phyloP scores from a whole-genome alignment of 805 yeast species.

The Metschnikowia orientalis region DNA sequence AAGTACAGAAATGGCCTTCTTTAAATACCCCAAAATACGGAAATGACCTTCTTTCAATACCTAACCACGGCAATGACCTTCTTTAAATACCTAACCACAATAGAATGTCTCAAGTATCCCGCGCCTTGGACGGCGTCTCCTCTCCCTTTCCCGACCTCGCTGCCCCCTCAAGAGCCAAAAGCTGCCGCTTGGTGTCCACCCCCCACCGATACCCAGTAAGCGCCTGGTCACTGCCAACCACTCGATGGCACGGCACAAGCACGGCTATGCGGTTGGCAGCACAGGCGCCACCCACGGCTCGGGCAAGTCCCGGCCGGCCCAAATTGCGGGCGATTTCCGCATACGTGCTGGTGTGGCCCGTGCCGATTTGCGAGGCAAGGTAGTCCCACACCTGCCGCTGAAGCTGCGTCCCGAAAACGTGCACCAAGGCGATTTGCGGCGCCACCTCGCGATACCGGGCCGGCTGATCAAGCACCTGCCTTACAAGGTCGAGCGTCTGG shows the following conservation, averaged over 20 bases:
- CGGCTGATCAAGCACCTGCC: slow-evolving; percentile 8
- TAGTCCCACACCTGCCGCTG: slow-evolving; percentile 38
- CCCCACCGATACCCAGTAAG: slow-evolving; percentile 41
- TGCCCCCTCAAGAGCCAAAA: slow-evolving; percentile 11
- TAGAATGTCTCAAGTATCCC: too few species aligned
- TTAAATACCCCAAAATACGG: too few species aligned
- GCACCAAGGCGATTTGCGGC: slow-evolving; percentile 15
- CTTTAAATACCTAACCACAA: too few species aligned
- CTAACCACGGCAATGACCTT: too few species aligned
- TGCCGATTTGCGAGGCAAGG: slow-evolving; percentile 20
- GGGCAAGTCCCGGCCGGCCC: slow-evolving; percentile 25
- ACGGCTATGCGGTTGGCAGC: slow-evolving; percentile 38
- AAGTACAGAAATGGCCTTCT: too few species aligned
- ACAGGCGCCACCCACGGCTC: slow-evolving; percentile 41
- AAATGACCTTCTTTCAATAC: too few species aligned
- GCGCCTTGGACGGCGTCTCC: background rate
- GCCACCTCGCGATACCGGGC: slow-evolving; percentile 12
- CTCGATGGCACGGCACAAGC: slow-evolving; percentile 43
- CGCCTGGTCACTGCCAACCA: slow-evolving; percentile 26
- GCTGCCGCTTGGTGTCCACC: slow-evolving; percentile 23
- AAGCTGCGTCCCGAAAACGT: slow-evolving; percentile 36
- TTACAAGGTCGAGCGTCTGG: slow-evolving; percentile 1
- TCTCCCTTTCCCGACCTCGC: background rate
- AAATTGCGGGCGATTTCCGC: slow-evolving; percentile 27
- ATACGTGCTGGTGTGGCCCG: slow-evolving; percentile 31